Evolutionary conservation across 2,329 filamentous ascomycete genomes (phyloP), one percentile per base, ranked within the genome.

Genomic region (Nemania diffusa): DNA sequence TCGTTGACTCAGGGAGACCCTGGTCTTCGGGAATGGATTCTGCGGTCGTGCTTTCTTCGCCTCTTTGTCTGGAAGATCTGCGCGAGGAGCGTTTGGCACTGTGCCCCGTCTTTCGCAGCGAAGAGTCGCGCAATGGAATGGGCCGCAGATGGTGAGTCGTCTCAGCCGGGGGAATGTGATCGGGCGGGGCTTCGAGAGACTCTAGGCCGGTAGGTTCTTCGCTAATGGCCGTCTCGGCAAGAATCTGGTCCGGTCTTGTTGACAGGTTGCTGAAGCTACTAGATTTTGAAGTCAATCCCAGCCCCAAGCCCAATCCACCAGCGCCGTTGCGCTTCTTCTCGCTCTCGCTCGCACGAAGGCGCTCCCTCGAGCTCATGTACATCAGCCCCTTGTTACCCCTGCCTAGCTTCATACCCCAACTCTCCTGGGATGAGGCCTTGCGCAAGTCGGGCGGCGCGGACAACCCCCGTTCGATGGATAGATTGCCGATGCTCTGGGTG

Each of bases 361-460:
- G 84, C 77, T 93, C 91, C 75, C 87, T 90, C 52, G 91, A 92
- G 79, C 85, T 89, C 89, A 91, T 92, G 74, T 92, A 92, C 85
- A 90, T 89, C 74, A 92, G 79, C 2, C 89, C 86, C 75, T 85
- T 87, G 68, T 85, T 79, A 64, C 81, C 81, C 29, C 88, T 83
- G 2, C 78, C 78, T 46, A 84, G 80, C 75, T 87, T 90, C 76
- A 82, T 86, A 22, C 85, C 85, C 87, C 88, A 90, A 76, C 87
- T 90, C 72, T 91, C 88, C 69, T 84, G 81, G 1, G 88, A 90
- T 48, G 81, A 80, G 73, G 86, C 82, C 60, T 81, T 82, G 68
- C 81, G 82, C 70, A 89, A 75, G 69, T 90, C 85, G 13, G 81
- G 79, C 0, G 80, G 79, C 17, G 82, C 80, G 11, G 83, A 79